Base-by-base conservation (phyloP, 2,329 filamentous ascomycete species). In the Bipolaris cookei region DNA sequence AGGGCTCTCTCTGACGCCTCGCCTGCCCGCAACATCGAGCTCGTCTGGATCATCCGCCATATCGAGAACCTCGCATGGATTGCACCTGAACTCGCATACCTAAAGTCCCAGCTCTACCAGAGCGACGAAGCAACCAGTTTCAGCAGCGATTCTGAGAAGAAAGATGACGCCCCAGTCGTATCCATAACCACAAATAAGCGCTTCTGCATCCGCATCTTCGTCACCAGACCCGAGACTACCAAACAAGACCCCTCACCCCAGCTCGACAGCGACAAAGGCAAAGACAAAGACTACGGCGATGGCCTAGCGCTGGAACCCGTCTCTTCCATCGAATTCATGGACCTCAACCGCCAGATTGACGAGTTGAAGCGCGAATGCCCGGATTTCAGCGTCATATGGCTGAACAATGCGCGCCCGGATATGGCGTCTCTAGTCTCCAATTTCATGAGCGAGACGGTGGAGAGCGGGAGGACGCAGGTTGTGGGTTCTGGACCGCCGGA, bases 61-160 rank as follows among this genome's bases (percentile, higher is more conserved):
- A 14, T 55, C 3, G 53, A 55, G n/a, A 55, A 55, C 11, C 46
- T 55, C 14, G 51, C 51, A 2, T 54, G 51, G 51, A 43, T 54
- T 3, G 51, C 28, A 1, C 28, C 51, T 4, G 53, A 56, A 32
- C 28, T 56, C 2, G 47, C 53, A 8, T 41, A 46, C 14, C 41
- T 56, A 13, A 51, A 46, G 13, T 56, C 53, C 2, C 47, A 41
- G 6, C 53, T 56, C 34, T 28, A 18, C 7, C 18, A 23, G 20
- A 34, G 4, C n/a, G 25, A 34, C 14, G 11, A 18, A 10, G 48
- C 10, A 34, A 32, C 25, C 18, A 1, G 11, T 21, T 44, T 30
- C 5, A 41, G 20, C 39, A 14, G 20, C 48, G 28, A 21, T 20
- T 34, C 18, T 2, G 53, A 51, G 5, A 51, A 51, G 34, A 18